Percentiles rank a stretch among this genome's conserved stretches.
Evolutionary conservation across 805 yeast genomes (phyloP).

Genomic region (Spathaspora gorwiae): DNA sequence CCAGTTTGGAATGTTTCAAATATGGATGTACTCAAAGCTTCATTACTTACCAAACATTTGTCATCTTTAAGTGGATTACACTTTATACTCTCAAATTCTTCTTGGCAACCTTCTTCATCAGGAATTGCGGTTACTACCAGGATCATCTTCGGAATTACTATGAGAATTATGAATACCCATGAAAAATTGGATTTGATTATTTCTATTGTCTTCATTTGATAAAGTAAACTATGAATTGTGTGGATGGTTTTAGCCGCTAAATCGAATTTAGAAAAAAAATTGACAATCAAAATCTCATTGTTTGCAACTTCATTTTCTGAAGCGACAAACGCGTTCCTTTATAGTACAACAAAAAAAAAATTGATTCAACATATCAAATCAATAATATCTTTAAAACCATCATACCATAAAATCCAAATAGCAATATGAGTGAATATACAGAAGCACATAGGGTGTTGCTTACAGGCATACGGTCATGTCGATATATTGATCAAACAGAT

Average conservation of each 20-base stretch:
- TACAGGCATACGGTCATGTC: slow-evolving; percentile 26
- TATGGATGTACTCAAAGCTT: slow-evolving; percentile 17
- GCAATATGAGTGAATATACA: slow-evolving; percentile 1
- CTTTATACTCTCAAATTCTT: slow-evolving; percentile 4
- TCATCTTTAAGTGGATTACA: slow-evolving; percentile 25
- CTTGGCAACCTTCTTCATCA: background rate
- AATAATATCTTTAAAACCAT: background rate
- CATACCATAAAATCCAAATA: background rate
- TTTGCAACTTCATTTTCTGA: too few species aligned
- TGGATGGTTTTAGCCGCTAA: too few species aligned
- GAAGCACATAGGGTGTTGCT: slow-evolving; percentile 18
- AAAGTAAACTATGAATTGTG: too few species aligned
- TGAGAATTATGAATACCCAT: background rate
- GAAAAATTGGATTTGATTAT: too few species aligned
- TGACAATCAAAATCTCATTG: too few species aligned
- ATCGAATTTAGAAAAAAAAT: too few species aligned
- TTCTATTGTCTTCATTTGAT: too few species aligned
- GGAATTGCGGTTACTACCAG: background rate
- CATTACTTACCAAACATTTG: slow-evolving; percentile 22
- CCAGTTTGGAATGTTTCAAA: slow-evolving; percentile 13
- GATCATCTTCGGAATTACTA: background rate
- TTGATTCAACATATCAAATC: background rate
- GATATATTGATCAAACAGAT: slow-evolving; percentile 16
- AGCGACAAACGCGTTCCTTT: too few species aligned
- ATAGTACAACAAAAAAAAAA: background rate